A percentile compares a stretch with the other conserved stretches of the same genome.
Conservation (phyloP, 192 early-diverging fungal species). For the Thamnidium elegans region DNA sequence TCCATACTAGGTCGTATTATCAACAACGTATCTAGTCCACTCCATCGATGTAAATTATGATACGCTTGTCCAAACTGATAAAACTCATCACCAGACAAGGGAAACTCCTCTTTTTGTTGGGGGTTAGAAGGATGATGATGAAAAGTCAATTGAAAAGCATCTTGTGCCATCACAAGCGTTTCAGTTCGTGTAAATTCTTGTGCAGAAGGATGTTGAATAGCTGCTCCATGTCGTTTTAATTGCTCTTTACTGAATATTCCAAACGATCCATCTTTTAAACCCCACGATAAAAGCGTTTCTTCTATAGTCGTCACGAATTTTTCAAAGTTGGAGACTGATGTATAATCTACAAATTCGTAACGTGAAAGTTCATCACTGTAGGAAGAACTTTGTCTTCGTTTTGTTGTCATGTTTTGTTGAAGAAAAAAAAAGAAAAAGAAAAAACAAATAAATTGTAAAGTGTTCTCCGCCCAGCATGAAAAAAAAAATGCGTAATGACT, state of each 20-base stretch:
- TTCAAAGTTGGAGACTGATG: constrained; percentile 67
- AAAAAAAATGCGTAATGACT: too few relatives aligned
- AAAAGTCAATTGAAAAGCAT: constrained; percentile 38
- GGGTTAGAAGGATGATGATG: constrained; percentile 29
- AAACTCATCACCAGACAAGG: background rate
- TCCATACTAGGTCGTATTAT: constrained; percentile 37
- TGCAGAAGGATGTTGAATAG: background rate
- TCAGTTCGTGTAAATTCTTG: constrained; percentile 29
- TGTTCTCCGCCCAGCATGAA: too few relatives aligned
- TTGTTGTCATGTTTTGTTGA: background rate
- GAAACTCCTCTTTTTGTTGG: background rate
- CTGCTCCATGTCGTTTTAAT: background rate
- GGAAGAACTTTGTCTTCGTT: constrained; percentile 22
- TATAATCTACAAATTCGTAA: constrained; percentile 76
- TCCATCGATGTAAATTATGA: constrained; percentile 71
- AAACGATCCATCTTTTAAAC: constrained; percentile 48
- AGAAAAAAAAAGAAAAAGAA: too few relatives aligned
- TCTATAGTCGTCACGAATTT: constrained; percentile 62
- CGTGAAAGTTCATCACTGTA: constrained; percentile 45
- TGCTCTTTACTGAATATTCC: constrained; percentile 28
- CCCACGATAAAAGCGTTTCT: constrained; percentile 54
- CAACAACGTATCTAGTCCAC: constrained; percentile 53
- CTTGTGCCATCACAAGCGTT: constrained; percentile 35
- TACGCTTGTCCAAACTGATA: background rate
- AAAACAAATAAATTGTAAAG: too few relatives aligned